Evolutionary conservation across 768 basidiomycete genomes (phyloP).

Genomic region (Lyophyllum shimeji): DNA sequence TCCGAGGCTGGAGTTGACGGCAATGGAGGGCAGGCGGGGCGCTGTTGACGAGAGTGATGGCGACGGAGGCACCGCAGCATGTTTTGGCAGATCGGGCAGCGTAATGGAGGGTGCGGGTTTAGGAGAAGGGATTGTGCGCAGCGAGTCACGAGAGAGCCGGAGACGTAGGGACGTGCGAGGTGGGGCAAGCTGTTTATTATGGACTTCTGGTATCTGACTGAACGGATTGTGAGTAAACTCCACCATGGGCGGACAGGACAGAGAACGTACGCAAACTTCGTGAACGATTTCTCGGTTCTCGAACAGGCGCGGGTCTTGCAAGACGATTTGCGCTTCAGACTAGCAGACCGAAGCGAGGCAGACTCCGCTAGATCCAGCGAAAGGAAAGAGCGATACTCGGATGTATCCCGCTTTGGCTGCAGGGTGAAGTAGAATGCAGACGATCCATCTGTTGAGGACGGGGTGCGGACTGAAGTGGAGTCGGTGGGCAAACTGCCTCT

Average conservation of each 20-base stretch:
- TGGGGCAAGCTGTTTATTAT: conserved; percentile 12
- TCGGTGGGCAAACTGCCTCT: conserved; percentile 39
- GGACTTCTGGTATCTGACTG: conserved; percentile 25
- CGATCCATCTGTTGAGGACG: conserved; percentile 20
- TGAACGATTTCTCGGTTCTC: conserved; percentile 7
- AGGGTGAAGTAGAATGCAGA: conserved; percentile 51
- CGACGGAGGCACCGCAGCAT: conserved; percentile 4
- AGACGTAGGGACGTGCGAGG: conserved; percentile 21
- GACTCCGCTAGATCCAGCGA: conserved; percentile 68
- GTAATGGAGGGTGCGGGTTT: conserved; percentile 58
- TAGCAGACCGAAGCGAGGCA: conserved; percentile 39
- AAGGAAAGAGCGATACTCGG: conserved; percentile 57
- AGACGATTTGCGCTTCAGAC: conserved; percentile 31
- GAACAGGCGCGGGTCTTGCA: conserved; percentile 15
- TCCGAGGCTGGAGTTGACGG: conserved; percentile 24
- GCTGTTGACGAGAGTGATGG: conserved; percentile 20
- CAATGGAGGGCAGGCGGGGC: conserved; percentile 32
- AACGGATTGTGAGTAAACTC: conserved; percentile 7
- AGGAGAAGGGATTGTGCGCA: conserved; percentile 55
- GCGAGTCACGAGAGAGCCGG: conserved; percentile 35
- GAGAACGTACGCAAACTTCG: conserved; percentile 23
- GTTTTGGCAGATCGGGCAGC: conserved; percentile 39
- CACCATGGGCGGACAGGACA: neutral
- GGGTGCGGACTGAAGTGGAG: conserved; percentile 12
- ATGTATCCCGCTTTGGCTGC: conserved; percentile 37